Evolutionary conservation across 352 stramenopile species (phyloP), one percentile per base, ranked within the genome.

Genomic region (Phytophthora citricola): DNA sequence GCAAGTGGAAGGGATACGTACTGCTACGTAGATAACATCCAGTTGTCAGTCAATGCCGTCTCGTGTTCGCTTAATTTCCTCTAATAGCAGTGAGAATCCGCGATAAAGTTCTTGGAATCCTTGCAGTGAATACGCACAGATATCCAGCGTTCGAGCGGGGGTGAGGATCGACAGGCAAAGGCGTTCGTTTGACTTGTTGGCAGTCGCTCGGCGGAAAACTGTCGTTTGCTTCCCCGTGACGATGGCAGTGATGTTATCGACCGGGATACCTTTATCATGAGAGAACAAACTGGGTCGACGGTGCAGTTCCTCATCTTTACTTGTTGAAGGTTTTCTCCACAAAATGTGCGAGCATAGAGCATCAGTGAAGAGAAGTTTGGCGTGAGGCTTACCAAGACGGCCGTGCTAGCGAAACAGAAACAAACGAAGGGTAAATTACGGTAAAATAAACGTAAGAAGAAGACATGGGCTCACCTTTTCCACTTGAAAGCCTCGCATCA

Each of bases 91-190:
- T 3, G 68, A 63, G 14, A 85, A 66, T 27, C 77, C 74, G 2
- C 57, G 54, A 17, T 69, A 70, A 0, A 85, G 63, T 20, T 69
- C 49, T 46, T 81, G 64, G 31, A 81, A 78, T n/a, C 63, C 65
- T 32, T 78, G 54, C 38, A 55, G 46, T 17, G 64, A 73, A 39
- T 78, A 49, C 0, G 77, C 69, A 46, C 66, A 75, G n/a, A 85
- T 59, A 56, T 83, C 77, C 14, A 85, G 72, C 6, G 77, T 85
- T 38, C 77, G 55, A 1, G 51, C 74, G 14, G 75, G 48, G 2
- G 71, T 73, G 44, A 83, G 59, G 22, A 85, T 65, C 15, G 77
- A 83, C 20, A 85, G 52, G 39, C 77, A 85, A 31, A 64, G 34
- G 1, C 43, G 52, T 2, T 73, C 72, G 34, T 73, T 69, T 4